These are phyloP conservation scores for Penicillium corylophilum DNA, from an alignment of 2,329 filamentous ascomycete species.

Conservation along the genomic window DNA sequence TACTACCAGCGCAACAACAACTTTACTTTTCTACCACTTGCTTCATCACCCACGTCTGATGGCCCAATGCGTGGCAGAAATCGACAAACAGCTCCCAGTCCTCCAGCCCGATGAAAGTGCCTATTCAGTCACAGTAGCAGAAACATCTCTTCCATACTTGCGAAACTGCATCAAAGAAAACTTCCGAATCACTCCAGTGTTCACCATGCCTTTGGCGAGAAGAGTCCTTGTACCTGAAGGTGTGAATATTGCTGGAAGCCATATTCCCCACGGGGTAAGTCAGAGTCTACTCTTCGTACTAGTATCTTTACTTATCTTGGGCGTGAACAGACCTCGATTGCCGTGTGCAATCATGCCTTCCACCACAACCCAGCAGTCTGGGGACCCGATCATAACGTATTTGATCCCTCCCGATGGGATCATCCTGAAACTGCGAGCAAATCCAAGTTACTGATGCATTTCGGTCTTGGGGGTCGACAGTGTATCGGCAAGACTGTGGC, in stretches of 20 bases:
- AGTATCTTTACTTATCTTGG: neutral
- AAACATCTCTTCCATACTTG: conserved; percentile 28
- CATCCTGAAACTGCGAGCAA: conserved; percentile 12
- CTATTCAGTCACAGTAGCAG: conserved; percentile 25
- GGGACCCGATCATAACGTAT: conserved; percentile 33
- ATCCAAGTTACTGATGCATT: conserved; percentile 34
- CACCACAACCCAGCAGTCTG: conserved; percentile 35
- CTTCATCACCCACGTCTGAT: conserved; percentile 30
- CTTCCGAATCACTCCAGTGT: conserved; percentile 36
- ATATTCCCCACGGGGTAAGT: conserved; percentile 29
- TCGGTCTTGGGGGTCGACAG: conserved; percentile 32
- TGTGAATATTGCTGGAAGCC: conserved; percentile 21
- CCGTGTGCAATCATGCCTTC: conserved; percentile 36
- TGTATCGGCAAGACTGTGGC: conserved; percentile 40
- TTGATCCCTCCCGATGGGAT: conserved; percentile 32
- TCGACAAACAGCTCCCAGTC: neutral
- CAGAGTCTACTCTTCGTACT: too few relatives aligned
- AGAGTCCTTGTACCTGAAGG: conserved; percentile 27
- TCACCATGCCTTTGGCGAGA: conserved; percentile 35
- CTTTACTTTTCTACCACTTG: conserved; percentile 34
- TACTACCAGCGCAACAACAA: conserved; percentile 32
- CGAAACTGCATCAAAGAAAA: conserved; percentile 33
- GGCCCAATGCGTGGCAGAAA: conserved; percentile 7
- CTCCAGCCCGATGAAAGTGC: conserved; percentile 9
- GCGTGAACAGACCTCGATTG: conserved; percentile 28